Conservation (phyloP, 1,139 yeast genomes). For the Casaregolazyma lundiana region DNA sequence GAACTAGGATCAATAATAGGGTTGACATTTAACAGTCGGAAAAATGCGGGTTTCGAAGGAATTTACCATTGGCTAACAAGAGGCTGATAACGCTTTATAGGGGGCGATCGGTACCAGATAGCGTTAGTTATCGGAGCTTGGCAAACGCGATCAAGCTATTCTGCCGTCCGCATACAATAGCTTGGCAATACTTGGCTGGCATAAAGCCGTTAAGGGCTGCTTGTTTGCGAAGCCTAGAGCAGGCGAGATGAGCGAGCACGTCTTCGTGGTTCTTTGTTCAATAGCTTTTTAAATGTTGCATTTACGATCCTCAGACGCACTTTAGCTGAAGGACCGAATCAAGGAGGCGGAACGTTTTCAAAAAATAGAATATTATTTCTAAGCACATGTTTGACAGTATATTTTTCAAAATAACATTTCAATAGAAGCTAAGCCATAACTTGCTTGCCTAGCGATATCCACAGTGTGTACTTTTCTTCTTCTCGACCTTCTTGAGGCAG, state of each 20-base stretch:
- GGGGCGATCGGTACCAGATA: no score
- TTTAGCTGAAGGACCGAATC: background rate
- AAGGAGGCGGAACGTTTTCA: background rate
- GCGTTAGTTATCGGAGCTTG: no score
- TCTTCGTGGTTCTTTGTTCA: no score
- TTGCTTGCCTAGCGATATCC: conserved; percentile 12
- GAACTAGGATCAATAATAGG: background rate
- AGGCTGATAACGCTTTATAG: no score
- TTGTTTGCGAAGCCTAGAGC: no score
- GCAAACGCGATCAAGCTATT: no score
- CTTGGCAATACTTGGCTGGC: conserved; percentile 1
- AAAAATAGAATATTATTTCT: background rate
- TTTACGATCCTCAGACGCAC: background rate
- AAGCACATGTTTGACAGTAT: no score
- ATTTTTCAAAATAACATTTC: background rate
- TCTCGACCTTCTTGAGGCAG: conserved; percentile 13
- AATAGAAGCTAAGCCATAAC: conserved; percentile 1
- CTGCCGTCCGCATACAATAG: background rate
- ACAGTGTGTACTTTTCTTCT: conserved; percentile 11
- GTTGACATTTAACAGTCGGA: background rate
- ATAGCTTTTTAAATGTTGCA: background rate
- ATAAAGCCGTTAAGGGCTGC: no score
- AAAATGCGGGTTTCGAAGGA: no score
- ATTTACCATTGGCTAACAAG: no score
- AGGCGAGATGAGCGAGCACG: no score